phyloP scores from a whole-genome alignment of 1,284 basidiomycete genomes.

The Xerocomus cyaneibrunnescens region DNA sequence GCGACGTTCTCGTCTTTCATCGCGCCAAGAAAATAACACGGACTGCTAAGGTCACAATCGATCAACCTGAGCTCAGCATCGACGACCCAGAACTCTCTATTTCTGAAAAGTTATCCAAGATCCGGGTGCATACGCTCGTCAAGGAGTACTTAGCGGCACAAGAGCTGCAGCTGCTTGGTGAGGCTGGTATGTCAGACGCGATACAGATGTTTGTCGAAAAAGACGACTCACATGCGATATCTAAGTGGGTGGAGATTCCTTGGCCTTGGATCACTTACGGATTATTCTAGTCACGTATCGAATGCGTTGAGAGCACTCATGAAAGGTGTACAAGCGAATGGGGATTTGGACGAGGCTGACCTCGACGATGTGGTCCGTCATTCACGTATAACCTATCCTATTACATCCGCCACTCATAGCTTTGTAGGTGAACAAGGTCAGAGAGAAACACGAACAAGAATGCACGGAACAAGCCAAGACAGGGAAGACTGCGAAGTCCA shows the following conservation, averaged over 20 bases:
- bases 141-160: conserved; percentile 88
- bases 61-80: conserved; percentile 72
- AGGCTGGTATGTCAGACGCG: conserved; percentile 86
- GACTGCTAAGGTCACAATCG: conserved; percentile 54
- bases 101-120: conserved; percentile 66
- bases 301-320: conserved; percentile 62
- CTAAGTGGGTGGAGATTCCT: conserved; percentile 54
- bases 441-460: conserved; percentile 63
- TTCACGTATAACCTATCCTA: background rate
- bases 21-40: conserved; percentile 64
- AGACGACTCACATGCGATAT: conserved; percentile 90
- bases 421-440: conserved; percentile 60
- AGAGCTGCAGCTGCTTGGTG: conserved; percentile 83
- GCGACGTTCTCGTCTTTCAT: conserved; percentile 90
- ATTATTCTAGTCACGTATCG: conserved; percentile 60
- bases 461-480: conserved; percentile 48
- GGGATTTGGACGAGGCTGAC: conserved; percentile 71
- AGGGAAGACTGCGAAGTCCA: conserved; percentile 39
- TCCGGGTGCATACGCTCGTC: conserved; percentile 79
- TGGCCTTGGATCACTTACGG: background rate
- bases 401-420: background rate
- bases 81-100: conserved; percentile 66
- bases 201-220: conserved; percentile 95
- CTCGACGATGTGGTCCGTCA: conserved; percentile 68
- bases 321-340: conserved; percentile 61